A percentile compares a stretch with the other conserved stretches of the same genome.
Evolutionary conservation across 2,329 filamentous ascomycete genomes (phyloP).

Genomic region (Calycina herbarum): DNA sequence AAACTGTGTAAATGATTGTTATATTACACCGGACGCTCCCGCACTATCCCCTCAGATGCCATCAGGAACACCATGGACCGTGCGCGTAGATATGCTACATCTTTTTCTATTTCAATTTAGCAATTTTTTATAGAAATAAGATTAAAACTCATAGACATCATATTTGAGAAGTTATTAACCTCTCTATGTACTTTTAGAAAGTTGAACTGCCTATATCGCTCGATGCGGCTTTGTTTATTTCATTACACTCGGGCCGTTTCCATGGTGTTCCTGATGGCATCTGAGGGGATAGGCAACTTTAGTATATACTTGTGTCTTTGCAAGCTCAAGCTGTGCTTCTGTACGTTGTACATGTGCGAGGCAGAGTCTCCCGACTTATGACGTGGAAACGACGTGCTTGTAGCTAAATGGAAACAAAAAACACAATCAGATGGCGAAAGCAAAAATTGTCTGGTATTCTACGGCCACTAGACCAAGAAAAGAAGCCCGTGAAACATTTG

Average conservation of each 20-base stretch:
- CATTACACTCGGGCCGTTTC: too few relatives aligned
- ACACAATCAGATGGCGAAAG: neutral
- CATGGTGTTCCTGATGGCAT: too few relatives aligned
- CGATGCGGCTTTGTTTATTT: too few relatives aligned
- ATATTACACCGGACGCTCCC: neutral
- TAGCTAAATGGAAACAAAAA: neutral
- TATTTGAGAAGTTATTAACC: too few relatives aligned
- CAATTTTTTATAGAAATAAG: too few relatives aligned
- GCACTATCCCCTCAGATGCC: neutral
- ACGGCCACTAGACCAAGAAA: neutral
- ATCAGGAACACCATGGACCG: too few relatives aligned
- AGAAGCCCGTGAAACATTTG: neutral
- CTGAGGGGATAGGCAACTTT: neutral
- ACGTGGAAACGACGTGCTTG: conserved; percentile 5
- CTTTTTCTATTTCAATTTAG: too few relatives aligned
- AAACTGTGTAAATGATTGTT: neutral
- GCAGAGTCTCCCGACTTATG: neutral
- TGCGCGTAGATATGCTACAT: too few relatives aligned
- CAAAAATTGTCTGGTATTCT: too few relatives aligned
- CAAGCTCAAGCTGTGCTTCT: neutral
- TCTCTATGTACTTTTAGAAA: too few relatives aligned
- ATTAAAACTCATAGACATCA: too few relatives aligned
- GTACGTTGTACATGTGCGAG: neutral
- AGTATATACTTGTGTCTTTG: neutral
- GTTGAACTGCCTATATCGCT: too few relatives aligned